Evolutionary conservation across 2,329 filamentous ascomycete species (phyloP), one percentile per base, ranked within the genome.

Genomic region (Calonectria montana): DNA sequence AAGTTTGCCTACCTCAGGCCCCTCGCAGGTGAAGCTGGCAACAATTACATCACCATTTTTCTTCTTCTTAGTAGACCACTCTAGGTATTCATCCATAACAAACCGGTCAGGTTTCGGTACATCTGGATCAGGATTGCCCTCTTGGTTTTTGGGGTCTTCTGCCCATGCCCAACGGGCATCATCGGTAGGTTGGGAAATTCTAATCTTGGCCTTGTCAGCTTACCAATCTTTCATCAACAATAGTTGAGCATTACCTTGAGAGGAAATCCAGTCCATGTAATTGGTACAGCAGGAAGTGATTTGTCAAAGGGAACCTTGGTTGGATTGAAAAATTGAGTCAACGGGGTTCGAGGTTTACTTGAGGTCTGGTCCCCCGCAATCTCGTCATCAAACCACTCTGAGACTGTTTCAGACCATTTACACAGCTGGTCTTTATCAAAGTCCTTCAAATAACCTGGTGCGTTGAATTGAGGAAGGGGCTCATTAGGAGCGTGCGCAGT

Each of bases 1-100:
- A 18, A 45, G 29, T 27, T 4, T 15, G 25, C 61, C 3, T 48
- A 70, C 67, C 50, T 70, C 67, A 2, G 67, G 67, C 1, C 67
- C 67, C 29, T 70, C 67, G 35, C 67, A 65, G 18, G 67, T 70
- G 48, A 70, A 70, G 23, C 45, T 65, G 12, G 48, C 67, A 47
- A 50, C 37, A 13, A 65, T 31, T 4, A 70, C 63, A 7, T 65
- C 53, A 18, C 41, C 48, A 25, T 70, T 39, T 18, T 35, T 41
- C 16, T 64, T 35, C 50, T 45, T 64, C 35, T 70, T 55, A 21
- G 63, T 61, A 12, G 67, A 64, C 67, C 67, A 70, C 59, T 70
- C 67, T 31, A 64, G 61, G 23, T 70, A 70, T 21, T 70, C 67
- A 47, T 70, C 67, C 45, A 59, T 59, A n/a, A 59, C 8, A 3